Conservation (phyloP, 805 yeast genomes). For the Myxozyma vanderwaltii region DNA sequence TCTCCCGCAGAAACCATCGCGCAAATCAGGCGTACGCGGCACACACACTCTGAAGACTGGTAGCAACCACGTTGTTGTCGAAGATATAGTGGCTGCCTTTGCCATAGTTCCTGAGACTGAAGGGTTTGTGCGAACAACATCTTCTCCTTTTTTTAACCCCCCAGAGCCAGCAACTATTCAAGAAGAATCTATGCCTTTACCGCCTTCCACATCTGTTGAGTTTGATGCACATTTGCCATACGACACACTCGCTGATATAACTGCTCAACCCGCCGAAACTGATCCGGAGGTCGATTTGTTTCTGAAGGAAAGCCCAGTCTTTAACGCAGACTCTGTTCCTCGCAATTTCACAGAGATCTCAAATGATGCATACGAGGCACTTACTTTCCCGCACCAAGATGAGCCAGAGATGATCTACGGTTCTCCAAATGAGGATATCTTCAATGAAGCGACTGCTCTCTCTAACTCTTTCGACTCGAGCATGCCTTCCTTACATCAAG, state of each 20-base stretch:
- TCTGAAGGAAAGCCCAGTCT: constrained; percentile 4
- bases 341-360: constrained; percentile 4
- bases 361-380: constrained; percentile 8
- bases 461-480: neutral
- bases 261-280: neutral
- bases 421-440: neutral
- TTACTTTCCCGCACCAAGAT: constrained; percentile 5
- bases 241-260: neutral
- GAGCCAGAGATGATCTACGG: neutral
- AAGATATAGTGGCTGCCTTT: constrained; percentile 7
- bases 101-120: constrained; percentile 11
- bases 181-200: neutral
- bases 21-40: neutral
- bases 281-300: neutral
- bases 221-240: neutral
- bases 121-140: neutral
- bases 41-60: neutral
- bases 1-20: neutral
- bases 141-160: neutral
- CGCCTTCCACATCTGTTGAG: neutral
- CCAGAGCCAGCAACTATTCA: neutral
- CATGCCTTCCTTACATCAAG: constrained; percentile 2
- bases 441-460: neutral
- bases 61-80: constrained; percentile 4
- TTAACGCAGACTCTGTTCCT: constrained; percentile 3